phyloP scores from a whole-genome alignment of 768 basidiomycete species.

The Xerocomellus dryophilus region DNA sequence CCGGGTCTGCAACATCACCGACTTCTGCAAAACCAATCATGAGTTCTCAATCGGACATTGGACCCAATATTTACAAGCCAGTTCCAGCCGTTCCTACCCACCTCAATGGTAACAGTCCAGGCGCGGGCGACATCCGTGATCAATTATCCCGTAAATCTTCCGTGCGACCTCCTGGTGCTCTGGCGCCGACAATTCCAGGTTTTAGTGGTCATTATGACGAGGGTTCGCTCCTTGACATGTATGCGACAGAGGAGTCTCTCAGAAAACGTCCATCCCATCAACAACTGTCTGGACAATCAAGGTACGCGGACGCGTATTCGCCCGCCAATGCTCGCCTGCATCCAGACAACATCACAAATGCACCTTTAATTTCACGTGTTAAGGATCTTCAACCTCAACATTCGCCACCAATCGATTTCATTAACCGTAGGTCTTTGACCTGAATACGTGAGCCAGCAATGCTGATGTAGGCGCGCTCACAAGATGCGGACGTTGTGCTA shows the following conservation, averaged over 20 bases:
- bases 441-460: neutral
- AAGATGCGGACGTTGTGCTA: constrained; percentile 19
- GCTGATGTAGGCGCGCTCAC: constrained; percentile 5
- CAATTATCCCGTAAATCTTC: constrained; percentile 21
- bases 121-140: constrained; percentile 22
- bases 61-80: constrained; percentile 29
- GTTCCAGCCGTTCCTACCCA: constrained; percentile 28
- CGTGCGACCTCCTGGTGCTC: constrained; percentile 29
- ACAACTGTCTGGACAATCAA: constrained; percentile 19
- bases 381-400: constrained; percentile 21
- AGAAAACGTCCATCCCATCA: constrained; percentile 20
- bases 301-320: constrained; percentile 17
- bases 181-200: constrained; percentile 28
- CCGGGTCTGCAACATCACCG: constrained; percentile 20
- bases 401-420: constrained; percentile 21
- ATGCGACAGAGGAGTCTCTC: constrained; percentile 16
- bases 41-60: constrained; percentile 16
- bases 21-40: constrained; percentile 14
- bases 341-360: constrained; percentile 11
- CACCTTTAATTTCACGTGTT: constrained; percentile 13
- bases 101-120: constrained; percentile 8
- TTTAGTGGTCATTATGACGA: constrained; percentile 23
- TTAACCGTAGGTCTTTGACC: constrained; percentile 21
- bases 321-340: constrained; percentile 11
- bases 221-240: constrained; percentile 21